Evolutionary conservation across 768 basidiomycete genomes (phyloP).

Genomic region (Tremella yokohamensis): DNA sequence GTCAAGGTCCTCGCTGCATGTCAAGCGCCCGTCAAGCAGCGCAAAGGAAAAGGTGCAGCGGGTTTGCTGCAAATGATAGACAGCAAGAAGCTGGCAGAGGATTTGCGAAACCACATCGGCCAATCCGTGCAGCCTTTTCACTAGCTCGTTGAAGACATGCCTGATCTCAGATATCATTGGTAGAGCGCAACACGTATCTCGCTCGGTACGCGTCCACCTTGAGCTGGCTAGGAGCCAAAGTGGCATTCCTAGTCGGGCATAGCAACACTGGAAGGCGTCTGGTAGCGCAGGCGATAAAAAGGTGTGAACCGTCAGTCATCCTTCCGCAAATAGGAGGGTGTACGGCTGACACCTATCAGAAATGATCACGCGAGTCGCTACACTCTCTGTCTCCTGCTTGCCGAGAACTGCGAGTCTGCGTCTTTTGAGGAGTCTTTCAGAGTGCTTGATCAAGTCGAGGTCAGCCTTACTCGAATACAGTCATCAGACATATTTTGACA

Average conservation of each 20-base stretch:
- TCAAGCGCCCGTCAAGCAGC: background rate
- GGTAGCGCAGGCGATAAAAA: slow-evolving; percentile 5
- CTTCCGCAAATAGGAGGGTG: background rate
- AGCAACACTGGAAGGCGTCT: slow-evolving; percentile 5
- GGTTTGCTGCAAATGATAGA: background rate
- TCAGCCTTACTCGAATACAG: slow-evolving; percentile 3
- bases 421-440: slow-evolving; percentile 14
- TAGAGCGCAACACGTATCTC: slow-evolving; percentile 14
- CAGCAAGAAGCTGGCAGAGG: background rate
- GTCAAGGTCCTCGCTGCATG: slow-evolving; percentile 22
- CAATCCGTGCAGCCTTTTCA: no score
- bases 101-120: background rate
- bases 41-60: slow-evolving; percentile 11
- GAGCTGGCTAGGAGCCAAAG: background rate
- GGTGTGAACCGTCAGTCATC: background rate
- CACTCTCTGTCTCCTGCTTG: slow-evolving; percentile 21
- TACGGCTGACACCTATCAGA: background rate
- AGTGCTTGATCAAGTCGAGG: slow-evolving; percentile 21
- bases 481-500: no score
- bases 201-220: slow-evolving; percentile 17
- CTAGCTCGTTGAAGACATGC: no score
- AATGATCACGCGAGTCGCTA: slow-evolving; percentile 22
- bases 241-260: slow-evolving; percentile 3
- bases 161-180: slow-evolving; percentile 9
- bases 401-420: slow-evolving; percentile 5